Conservation (phyloP, 495 filamentous ascomycete genomes). For the Penicillium pulvis region DNA sequence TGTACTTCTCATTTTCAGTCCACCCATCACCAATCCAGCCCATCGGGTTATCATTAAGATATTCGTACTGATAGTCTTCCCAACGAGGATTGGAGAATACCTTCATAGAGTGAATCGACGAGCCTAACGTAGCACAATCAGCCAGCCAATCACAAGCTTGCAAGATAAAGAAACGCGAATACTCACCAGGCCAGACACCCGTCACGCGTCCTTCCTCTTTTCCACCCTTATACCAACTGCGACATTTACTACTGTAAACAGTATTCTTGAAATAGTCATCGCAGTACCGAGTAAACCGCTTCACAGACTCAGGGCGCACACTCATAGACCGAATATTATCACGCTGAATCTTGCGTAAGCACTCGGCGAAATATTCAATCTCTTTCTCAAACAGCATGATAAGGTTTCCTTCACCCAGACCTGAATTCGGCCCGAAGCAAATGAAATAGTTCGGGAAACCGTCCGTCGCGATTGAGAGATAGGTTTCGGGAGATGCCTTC, state of each 20-base stretch:
- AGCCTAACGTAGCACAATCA: conserved; percentile 26
- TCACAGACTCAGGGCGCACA: conserved; percentile 43
- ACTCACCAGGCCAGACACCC: conserved; percentile 47
- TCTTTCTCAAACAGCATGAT: conserved; percentile 48
- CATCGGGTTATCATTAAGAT: conserved; percentile 37
- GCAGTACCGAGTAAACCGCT: conserved; percentile 48
- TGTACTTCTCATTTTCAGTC: conserved; percentile 42
- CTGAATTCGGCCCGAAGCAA: conserved; percentile 48
- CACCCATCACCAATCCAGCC: conserved; percentile 48
- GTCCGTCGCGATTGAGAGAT: conserved; percentile 60
- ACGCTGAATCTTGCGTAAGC: conserved; percentile 52
- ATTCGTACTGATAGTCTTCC: conserved; percentile 47
- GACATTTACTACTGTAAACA: conserved; percentile 50
- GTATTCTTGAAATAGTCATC: conserved; percentile 50
- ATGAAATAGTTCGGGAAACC: conserved; percentile 70
- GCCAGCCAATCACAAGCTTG: conserved; percentile 1
- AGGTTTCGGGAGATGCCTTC: conserved; percentile 54
- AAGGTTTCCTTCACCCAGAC: conserved; percentile 49
- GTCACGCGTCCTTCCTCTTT: conserved; percentile 37
- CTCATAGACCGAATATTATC: conserved; percentile 49
- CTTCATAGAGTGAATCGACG: conserved; percentile 43
- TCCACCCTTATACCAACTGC: conserved; percentile 58
- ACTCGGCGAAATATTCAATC: conserved; percentile 54
- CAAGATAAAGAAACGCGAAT: neutral
- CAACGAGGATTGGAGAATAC: conserved; percentile 38